Evolutionary conservation across 306 rosid genomes (phyloP).

Genomic region (Begonia loranthoides): DNA sequence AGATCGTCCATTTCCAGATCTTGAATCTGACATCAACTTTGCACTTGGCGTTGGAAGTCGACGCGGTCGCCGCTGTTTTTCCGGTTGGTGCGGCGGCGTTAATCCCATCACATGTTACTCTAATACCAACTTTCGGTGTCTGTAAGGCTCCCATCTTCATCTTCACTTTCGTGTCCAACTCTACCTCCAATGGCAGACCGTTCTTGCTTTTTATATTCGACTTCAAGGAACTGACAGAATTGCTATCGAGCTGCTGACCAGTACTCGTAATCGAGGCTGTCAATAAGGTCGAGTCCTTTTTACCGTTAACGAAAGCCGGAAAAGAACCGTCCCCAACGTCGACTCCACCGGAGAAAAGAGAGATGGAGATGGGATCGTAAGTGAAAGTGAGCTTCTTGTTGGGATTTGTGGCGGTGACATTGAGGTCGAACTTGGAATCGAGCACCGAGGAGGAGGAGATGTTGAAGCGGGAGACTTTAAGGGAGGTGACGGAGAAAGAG

Average conservation of each 20-base stretch:
- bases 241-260: constrained; percentile 18
- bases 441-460: constrained; percentile 21
- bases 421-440: constrained; percentile 24
- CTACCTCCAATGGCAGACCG: constrained; percentile 47
- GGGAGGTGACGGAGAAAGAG: constrained; percentile 22
- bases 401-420: constrained; percentile 29
- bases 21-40: constrained; percentile 53
- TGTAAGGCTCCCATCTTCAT: constrained; percentile 47
- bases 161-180: constrained; percentile 61
- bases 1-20: constrained; percentile 98
- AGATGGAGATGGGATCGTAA: constrained; percentile 17
- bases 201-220: constrained; percentile 39
- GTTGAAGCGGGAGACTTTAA: constrained; percentile 20
- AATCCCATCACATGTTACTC: constrained; percentile 63
- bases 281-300: constrained; percentile 56
- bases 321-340: constrained; percentile 24
- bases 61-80: constrained; percentile 55
- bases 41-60: constrained; percentile 49
- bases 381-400: constrained; percentile 33
- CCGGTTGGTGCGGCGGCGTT: constrained; percentile 42
- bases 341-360: constrained; percentile 17
- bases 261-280: constrained; percentile 25
- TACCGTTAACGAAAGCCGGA: constrained; percentile 38
- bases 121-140: constrained; percentile 49
- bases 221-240: constrained; percentile 22